A percentile compares a stretch with the other conserved stretches of the same genome.
Conservation (phyloP, 2,329 filamentous ascomycete genomes). For the Alternaria infectoria region DNA sequence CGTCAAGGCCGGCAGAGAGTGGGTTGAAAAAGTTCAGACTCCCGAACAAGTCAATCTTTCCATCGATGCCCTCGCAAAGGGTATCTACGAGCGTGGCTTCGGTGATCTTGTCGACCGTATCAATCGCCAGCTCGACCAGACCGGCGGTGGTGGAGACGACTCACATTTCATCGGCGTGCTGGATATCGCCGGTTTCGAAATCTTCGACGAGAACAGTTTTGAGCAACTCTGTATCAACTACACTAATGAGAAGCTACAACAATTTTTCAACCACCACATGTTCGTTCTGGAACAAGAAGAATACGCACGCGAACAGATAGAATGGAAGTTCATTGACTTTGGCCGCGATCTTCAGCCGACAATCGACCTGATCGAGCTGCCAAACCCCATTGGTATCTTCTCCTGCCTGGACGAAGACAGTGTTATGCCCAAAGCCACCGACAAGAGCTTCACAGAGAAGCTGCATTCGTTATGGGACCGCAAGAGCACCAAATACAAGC, state of each 20-base stretch:
- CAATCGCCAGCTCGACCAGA: constrained; percentile 89
- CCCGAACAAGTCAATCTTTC: constrained; percentile 92
- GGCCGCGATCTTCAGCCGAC: constrained; percentile 96
- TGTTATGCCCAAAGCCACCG: constrained; percentile 98
- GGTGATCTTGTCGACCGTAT: constrained; percentile 91
- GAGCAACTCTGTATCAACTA: constrained; percentile 99
- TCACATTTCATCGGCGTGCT: constrained; percentile 96
- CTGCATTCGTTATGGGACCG: constrained; percentile 96
- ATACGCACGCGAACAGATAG: constrained; percentile 95
- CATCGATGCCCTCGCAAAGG: constrained; percentile 91
- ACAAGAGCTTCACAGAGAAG: constrained; percentile 96
- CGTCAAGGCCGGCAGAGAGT: constrained; percentile 94
- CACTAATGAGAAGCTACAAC: constrained; percentile 98
- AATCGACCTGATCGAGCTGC: constrained; percentile 93
- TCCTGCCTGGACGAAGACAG: constrained; percentile 97
- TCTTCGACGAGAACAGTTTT: constrained; percentile 98
- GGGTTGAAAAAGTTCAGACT: constrained; percentile 98
- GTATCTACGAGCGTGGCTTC: constrained; percentile 96
- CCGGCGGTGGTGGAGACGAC: constrained; percentile 81
- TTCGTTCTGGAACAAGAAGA: constrained; percentile 98
- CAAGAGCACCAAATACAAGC: constrained; percentile 90
- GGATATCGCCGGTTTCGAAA: constrained; percentile 98
- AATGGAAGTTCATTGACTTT: constrained; percentile 99
- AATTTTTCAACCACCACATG: constrained; percentile 99
- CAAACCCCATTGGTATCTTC: constrained; percentile 98